Percentiles rank a stretch among this genome's conserved stretches.
Evolutionary conservation across 257 asterid genomes (phyloP).

Genomic region (Solanum sitiens): DNA sequence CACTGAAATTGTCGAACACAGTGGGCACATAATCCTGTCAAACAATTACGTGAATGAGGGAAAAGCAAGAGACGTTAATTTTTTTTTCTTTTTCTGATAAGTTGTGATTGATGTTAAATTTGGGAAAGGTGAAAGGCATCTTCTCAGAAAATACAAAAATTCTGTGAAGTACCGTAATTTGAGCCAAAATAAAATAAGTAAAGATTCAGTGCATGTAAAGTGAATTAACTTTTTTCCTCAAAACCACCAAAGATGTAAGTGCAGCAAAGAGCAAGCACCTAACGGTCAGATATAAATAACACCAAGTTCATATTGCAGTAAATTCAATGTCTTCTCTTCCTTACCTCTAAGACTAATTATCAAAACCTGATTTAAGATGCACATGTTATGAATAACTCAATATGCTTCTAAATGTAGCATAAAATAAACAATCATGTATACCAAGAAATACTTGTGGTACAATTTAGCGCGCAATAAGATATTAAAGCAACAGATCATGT

Average conservation of each 20-base stretch:
- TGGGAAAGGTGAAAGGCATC: not conserved
- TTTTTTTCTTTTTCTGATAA: not conserved
- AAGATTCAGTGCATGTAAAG: not conserved
- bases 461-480: not conserved
- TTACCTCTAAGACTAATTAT: not conserved
- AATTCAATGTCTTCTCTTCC: not conserved
- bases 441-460: not conserved
- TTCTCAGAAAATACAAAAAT: not conserved
- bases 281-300: not conserved
- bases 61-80: not conserved
- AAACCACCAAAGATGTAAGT: not conserved
- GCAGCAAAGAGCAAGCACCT: not conserved
- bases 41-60: not conserved
- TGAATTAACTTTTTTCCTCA: not conserved
- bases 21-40: constrained; percentile 27
- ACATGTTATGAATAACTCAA: not conserved
- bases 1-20: constrained; percentile 27
- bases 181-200: not conserved
- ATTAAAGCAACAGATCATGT: not conserved
- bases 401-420: not conserved
- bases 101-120: not conserved
- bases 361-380: not conserved
- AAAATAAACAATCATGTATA: not conserved
- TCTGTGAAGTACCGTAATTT: not conserved
- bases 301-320: not conserved